These are phyloP conservation scores for Aspergillus carbonarius DNA, from an alignment of 2,329 filamentous ascomycete species.

Conservation along the genomic window DNA sequence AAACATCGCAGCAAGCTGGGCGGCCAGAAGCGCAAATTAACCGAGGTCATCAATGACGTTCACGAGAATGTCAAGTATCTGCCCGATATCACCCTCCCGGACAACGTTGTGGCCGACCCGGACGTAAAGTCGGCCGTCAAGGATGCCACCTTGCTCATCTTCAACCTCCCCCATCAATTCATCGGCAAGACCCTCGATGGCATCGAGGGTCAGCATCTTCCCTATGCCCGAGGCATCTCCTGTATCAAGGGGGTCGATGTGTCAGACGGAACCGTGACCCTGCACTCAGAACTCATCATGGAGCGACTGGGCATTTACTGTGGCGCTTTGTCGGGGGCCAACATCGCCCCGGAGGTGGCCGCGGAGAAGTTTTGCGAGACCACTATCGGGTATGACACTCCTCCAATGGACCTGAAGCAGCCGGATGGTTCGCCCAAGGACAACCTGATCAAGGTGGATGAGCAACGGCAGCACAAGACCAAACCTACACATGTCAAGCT, in stretches of 20 bases:
- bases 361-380: constrained; percentile 92
- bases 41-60: constrained; percentile 77
- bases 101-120: constrained; percentile 54
- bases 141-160: constrained; percentile 80
- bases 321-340: constrained; percentile 85
- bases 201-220: constrained; percentile 77
- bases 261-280: constrained; percentile 72
- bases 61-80: constrained; percentile 98
- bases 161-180: constrained; percentile 84
- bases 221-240: constrained; percentile 83
- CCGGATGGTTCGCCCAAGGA: constrained; percentile 49
- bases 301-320: constrained; percentile 87
- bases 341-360: constrained; percentile 88
- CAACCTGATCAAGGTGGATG: constrained; percentile 36
- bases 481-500: constrained; percentile 65
- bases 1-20: constrained; percentile 65
- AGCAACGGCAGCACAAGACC: constrained; percentile 62
- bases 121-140: constrained; percentile 64
- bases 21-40: constrained; percentile 76
- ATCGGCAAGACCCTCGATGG: constrained; percentile 55
- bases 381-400: constrained; percentile 89
- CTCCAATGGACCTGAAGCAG: constrained; percentile 73
- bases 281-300: constrained; percentile 89
- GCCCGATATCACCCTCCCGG: constrained; percentile 73
- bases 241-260: constrained; percentile 96